Conservation (phyloP, 129 eudicot genomes). For the sunflower (Helianthus annuus) region HanXRQr2.0-SUNRISE NC_035436.2:179276995-179277494, state of each 20-base stretch:
- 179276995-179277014: neutral
- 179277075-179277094: neutral
- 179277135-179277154: conserved; percentile 4
- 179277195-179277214: conserved; percentile 88
- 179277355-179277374: conserved; percentile 1
- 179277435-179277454: neutral
- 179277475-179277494: too few relatives aligned
- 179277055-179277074: neutral
- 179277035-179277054: neutral
- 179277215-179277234: conserved; percentile 43
- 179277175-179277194: conserved; percentile 58
- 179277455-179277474: too few relatives aligned
- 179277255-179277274: neutral
- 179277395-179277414: neutral
- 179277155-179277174: neutral
- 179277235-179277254: conserved; percentile 22
- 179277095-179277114: neutral
- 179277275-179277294: too few relatives aligned
- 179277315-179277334: conserved; percentile 31
- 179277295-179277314: conserved; percentile 28
- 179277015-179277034: too few relatives aligned
- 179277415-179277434: conserved; percentile 1
- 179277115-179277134: neutral
- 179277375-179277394: conserved; percentile 9
- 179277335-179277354: conserved; percentile 54